phyloP scores from a whole-genome alignment of 352 stramenopile species.

The Globisporangium nodosum region DNA sequence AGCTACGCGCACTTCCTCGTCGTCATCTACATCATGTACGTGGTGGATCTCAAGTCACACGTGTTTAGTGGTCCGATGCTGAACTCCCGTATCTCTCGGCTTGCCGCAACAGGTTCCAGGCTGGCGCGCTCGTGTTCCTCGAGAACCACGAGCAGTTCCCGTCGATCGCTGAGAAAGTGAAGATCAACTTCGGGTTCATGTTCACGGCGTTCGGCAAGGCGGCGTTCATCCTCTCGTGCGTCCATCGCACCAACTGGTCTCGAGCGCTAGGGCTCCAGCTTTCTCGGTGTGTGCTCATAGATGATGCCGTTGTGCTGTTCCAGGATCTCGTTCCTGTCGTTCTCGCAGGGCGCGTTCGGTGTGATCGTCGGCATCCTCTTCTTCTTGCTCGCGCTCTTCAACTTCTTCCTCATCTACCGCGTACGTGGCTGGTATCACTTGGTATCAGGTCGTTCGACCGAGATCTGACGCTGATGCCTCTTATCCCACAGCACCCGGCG shows the following conservation, averaged over 20 bases:
- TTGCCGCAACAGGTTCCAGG: slow-evolving; percentile 34
- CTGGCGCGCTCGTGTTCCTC: slow-evolving; percentile 63
- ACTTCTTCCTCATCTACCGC: slow-evolving; percentile 84
- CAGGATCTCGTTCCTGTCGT: slow-evolving; percentile 75
- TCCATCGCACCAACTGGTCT: slow-evolving; percentile 1
- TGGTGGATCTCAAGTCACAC: neutral
- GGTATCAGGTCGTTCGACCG: neutral
- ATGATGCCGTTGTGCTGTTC: slow-evolving; percentile 1
- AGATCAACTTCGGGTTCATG: slow-evolving; percentile 88
- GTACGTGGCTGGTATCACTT: slow-evolving; percentile 29
- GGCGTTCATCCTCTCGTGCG: slow-evolving; percentile 77
- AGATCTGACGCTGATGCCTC: neutral
- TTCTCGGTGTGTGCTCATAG: neutral
- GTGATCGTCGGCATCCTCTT: slow-evolving; percentile 71
- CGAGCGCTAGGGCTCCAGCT: neutral
- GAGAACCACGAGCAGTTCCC: slow-evolving; percentile 85
- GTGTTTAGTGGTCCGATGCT: no score
- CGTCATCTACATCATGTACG: slow-evolving; percentile 80
- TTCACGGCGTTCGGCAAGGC: slow-evolving; percentile 82
- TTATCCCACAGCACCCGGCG: slow-evolving; percentile 49
- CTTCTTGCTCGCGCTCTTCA: slow-evolving; percentile 71
- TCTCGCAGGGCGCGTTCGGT: slow-evolving; percentile 79
- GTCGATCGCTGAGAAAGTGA: slow-evolving; percentile 68
- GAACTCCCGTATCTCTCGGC: no score
- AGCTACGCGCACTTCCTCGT: slow-evolving; percentile 85